phyloP scores from a whole-genome alignment of 2,329 filamentous ascomycete species.

The Neofusicoccum ribis region DNA sequence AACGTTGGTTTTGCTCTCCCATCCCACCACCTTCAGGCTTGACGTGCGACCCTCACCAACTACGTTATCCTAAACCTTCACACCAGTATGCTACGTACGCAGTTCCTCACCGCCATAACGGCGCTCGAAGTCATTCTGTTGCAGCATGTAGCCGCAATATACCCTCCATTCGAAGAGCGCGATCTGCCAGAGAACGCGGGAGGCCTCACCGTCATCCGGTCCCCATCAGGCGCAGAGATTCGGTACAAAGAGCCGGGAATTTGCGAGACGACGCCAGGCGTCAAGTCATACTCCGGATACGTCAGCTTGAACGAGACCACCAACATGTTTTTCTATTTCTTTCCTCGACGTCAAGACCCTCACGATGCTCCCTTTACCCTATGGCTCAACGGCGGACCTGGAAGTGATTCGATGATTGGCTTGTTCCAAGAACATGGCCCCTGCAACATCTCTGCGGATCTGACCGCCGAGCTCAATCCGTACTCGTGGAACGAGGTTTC shows the following conservation, averaged over 20 bases:
- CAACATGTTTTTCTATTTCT: conserved; percentile 50
- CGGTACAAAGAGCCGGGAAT: conserved; percentile 20
- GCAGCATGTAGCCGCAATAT: not conserved
- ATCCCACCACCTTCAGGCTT: not conserved
- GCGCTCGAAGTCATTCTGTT: not conserved
- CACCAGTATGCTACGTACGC: not conserved
- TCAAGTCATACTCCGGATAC: conserved; percentile 40
- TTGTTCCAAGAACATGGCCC: conserved; percentile 43
- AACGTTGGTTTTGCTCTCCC: not conserved
- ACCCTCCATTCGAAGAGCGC: not conserved
- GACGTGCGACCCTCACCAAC: not conserved
- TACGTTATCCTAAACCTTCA: not conserved
- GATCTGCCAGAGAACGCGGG: not conserved
- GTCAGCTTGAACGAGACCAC: conserved; percentile 37
- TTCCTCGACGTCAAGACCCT: conserved; percentile 49
- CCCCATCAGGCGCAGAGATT: conserved; percentile 29
- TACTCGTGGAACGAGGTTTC: conserved; percentile 42
- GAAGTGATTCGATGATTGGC: conserved; percentile 45
- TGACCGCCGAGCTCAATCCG: conserved; percentile 38
- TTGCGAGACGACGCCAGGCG: conserved; percentile 43
- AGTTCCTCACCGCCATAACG: not conserved
- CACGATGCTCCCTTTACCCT: conserved; percentile 29
- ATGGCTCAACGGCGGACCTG: conserved; percentile 51
- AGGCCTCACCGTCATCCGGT: conserved; percentile 33
- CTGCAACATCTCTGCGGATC: conserved; percentile 44